A percentile compares a stretch with the other conserved stretches of the same genome.
Conservation (phyloP, 1,139 yeast species). For the Magnusiomyces paraingens region DNA sequence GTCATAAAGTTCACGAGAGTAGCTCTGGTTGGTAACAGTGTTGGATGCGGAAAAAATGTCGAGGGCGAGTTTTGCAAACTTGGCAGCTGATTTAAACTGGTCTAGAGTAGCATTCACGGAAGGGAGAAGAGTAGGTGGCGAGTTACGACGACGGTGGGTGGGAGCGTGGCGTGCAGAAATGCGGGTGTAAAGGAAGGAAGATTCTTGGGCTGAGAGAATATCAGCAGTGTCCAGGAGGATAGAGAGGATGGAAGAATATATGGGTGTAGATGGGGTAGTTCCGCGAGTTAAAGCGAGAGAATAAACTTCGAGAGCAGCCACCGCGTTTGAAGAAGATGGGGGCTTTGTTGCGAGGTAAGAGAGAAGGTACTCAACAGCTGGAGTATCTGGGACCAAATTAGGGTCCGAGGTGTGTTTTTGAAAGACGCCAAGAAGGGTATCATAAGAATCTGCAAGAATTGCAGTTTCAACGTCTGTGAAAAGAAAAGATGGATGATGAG, state of each 20-base stretch:
- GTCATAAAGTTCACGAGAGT: constrained; percentile 18
- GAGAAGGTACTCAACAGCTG: constrained; percentile 5
- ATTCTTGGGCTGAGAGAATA: constrained; percentile 6
- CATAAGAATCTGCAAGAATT: neutral
- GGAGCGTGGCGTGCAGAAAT: constrained; percentile 10
- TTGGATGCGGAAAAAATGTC: constrained; percentile 28
- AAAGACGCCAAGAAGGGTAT: constrained; percentile 9
- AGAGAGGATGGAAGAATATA: constrained; percentile 29
- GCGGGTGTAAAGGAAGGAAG: constrained; percentile 12
- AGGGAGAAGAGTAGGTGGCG: constrained; percentile 11
- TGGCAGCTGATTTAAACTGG: constrained; percentile 18
- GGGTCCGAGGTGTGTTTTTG: constrained; percentile 17
- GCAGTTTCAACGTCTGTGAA: neutral
- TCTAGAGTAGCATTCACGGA: constrained; percentile 12
- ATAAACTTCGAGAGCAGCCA: constrained; percentile 16
- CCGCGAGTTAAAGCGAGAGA: constrained; percentile 18
- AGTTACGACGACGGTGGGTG: neutral
- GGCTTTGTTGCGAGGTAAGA: constrained; percentile 12
- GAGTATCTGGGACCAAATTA: constrained; percentile 14
- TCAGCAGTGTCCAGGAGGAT: constrained; percentile 26
- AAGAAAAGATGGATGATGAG: neutral
- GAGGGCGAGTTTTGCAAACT: constrained; percentile 26
- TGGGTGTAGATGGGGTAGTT: constrained; percentile 27
- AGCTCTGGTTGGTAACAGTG: constrained; percentile 21
- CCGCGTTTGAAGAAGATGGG: constrained; percentile 15